Percentiles rank a stretch among this genome's conserved stretches.
Conservation (phyloP, 257 asterid genomes). For the Solanum clarkiae region DNA sequence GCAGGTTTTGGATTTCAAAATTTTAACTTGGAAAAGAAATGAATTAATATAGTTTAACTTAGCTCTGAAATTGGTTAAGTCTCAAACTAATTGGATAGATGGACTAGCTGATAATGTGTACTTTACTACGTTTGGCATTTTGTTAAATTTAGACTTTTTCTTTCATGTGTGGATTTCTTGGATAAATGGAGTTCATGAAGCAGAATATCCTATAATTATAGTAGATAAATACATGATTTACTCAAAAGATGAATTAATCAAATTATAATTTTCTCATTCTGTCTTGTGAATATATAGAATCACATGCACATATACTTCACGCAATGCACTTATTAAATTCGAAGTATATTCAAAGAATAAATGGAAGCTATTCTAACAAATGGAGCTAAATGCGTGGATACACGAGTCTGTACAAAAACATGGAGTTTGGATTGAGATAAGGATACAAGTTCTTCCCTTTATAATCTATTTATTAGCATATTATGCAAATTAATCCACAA, state of each 20-base stretch:
- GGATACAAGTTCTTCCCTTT: not conserved
- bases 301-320: not conserved
- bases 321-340: not conserved
- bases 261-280: not conserved
- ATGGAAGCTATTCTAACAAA: not conserved
- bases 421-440: not conserved
- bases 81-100: not conserved
- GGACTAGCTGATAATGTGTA: not conserved
- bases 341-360: not conserved
- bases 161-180: not conserved
- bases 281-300: not conserved
- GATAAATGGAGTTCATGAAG: not conserved
- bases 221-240: not conserved
- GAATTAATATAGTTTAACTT: not conserved
- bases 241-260: not conserved
- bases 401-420: not conserved
- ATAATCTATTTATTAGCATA: not conserved
- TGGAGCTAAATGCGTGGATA: not conserved
- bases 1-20: not conserved
- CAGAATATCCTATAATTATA: not conserved
- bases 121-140: not conserved
- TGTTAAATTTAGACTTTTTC: not conserved
- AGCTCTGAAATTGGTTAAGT: not conserved
- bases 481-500: not conserved
- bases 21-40: not conserved